Base-by-base conservation (phyloP, 2,329 filamentous ascomycete species). In the Pestalotiopsis fici region DNA sequence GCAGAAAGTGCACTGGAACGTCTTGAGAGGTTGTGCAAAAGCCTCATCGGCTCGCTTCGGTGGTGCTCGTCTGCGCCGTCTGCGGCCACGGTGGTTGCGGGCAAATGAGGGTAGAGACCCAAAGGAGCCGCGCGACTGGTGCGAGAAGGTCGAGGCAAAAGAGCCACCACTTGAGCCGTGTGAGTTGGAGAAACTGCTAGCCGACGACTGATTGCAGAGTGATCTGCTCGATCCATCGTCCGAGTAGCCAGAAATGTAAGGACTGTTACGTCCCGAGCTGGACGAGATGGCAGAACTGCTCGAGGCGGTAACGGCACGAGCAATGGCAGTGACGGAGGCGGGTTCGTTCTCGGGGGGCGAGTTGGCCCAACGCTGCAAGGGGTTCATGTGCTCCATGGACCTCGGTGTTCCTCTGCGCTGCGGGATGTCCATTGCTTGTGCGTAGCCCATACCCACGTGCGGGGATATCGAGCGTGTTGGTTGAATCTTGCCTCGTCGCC, bases 401-500 rank as follows among this genome's bases (percentile, higher is more conserved):
- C 71, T 70, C 4, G 88, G 87, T 59, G 88, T 87, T 62, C 85
- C 85, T 66, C 83, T 80, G 74, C 86, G 82, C 74, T 86, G 82
- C 12, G 93, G 92, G 66, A 97, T 95, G 70, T 95, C 90, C 69
- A 97, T 90, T 4, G 90, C 88, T 66, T 84, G 83, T 23, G 86
- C 86, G 66, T 87, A 86, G 70, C 81, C 85, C 69, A 85, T 86
- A 28, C 88, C 86, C 59, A 91, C 82, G 71, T 91, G 88, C 1
- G 93, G 92, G 4, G 93, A 95, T 21, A 86, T 88, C 35, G 88
- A 89, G 70, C 91, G 86, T 59, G 88, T 89, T 2, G 88, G 84
- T 60, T 90, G 88, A 65, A 92, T 89, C 81, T 97, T 97, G 73
- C 93, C 91, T 69, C 94, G 87, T 66, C 94, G 89, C 56, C 94